A percentile compares a stretch with the other conserved stretches of the same genome.
These are phyloP conservation scores for Macadamia integrifolia DNA, from an alignment of 164 flowering plant species.

Conservation along the genomic window DNA sequence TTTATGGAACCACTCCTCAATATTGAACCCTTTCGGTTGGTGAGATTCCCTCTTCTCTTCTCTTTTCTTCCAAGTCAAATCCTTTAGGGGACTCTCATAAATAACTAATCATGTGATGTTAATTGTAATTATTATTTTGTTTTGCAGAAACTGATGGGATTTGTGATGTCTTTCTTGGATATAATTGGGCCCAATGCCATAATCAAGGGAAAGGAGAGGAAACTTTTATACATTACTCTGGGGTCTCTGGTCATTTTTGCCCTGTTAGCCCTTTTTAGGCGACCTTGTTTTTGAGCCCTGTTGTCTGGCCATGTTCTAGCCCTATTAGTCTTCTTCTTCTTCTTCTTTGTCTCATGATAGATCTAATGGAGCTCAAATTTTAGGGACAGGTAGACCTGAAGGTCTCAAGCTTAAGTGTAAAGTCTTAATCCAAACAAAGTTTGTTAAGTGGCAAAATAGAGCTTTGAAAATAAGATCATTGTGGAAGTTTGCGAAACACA, in stretches of 20 bases:
- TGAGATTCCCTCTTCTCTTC: slow-evolving; percentile 5
- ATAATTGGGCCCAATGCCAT: slow-evolving; percentile 12
- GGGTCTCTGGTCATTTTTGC: slow-evolving; percentile 5
- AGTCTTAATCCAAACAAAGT: no score
- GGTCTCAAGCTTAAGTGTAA: no score
- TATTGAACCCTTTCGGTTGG: slow-evolving; percentile 41
- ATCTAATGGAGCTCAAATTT: no score
- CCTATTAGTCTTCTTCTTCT: no score
- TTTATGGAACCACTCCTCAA: slow-evolving; percentile 29
- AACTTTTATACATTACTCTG: slow-evolving; percentile 3
- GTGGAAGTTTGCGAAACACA: no score
- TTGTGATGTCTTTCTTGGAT: slow-evolving; percentile 20
- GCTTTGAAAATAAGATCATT: no score
- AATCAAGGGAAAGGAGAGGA: slow-evolving; percentile 14
- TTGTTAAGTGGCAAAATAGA: no score
- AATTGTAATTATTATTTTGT: background rate
- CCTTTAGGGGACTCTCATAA: no score
- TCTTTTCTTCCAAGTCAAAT: background rate
- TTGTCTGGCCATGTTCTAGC: no score
- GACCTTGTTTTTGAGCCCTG: background rate
- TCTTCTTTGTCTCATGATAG: no score
- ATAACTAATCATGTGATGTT: background rate
- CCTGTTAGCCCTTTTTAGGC: slow-evolving; percentile 6
- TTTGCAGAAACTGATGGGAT: slow-evolving; percentile 36
- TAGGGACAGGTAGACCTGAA: no score